These are phyloP conservation scores for Nakaseomyces nivariensis DNA, from an alignment of 1,139 yeast genomes.

Conservation along the genomic window DNA sequence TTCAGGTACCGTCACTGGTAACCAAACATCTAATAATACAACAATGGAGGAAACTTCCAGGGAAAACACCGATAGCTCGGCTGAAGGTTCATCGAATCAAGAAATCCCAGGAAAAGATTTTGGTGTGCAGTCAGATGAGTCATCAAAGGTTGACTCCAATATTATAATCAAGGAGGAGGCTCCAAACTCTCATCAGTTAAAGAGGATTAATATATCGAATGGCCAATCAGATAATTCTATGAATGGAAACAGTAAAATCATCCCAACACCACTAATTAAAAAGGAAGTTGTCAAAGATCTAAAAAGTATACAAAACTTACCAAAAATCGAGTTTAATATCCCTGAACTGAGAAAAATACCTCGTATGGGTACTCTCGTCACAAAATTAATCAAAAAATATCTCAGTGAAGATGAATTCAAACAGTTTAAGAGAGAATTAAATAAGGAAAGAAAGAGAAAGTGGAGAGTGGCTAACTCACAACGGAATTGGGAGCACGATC, in stretches of 20 bases:
- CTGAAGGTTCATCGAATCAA: no score
- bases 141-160: not conserved
- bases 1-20: not conserved
- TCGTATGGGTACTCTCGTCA: constrained; percentile 14
- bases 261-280: not conserved
- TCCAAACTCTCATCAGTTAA: not conserved
- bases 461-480: constrained; percentile 84
- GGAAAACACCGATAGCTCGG: no score
- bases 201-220: not conserved
- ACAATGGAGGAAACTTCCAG: no score
- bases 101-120: not conserved
- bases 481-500: constrained; percentile 78
- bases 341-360: constrained; percentile 15
- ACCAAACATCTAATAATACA: no score
- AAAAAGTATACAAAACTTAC: not conserved
- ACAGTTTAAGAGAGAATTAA: constrained; percentile 42
- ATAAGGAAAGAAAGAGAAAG: constrained; percentile 75
- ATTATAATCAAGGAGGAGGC: constrained; percentile 22
- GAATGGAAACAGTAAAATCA: not conserved
- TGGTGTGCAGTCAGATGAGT: not conserved
- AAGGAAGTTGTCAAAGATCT: not conserved
- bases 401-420: constrained; percentile 43
- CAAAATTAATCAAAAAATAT: constrained; percentile 21
- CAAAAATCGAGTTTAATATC: constrained; percentile 22
- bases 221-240: not conserved